Base-by-base conservation (phyloP, 2,329 filamentous ascomycete species). In the Colletotrichum theobromicola region DNA sequence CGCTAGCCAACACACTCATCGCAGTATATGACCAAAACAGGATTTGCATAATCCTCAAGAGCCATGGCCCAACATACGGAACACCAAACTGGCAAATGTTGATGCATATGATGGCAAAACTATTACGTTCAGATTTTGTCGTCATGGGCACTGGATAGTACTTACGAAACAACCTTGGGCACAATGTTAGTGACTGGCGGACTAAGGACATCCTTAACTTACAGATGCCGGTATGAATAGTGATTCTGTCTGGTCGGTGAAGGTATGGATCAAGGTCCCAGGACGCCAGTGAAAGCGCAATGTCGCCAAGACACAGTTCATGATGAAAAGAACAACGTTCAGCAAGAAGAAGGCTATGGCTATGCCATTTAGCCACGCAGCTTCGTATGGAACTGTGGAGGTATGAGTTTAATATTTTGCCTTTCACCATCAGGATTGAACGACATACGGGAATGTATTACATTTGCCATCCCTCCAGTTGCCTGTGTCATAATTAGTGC, bases 71-170 rank as follows among this genome's bases (percentile, higher is more conserved):
- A 6, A 88, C 87, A 67, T 88, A 83, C n/a, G 88, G 86, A 7
- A 92, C 86, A 1, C 94, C 94, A 80, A 95, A 97, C 80, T 97
- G 92, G 55, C 92, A 93, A 34, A 94, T 90, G 77, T 95, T 96
- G 79, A 95, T 94, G 77, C 95, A 86, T 34, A 96, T 91, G 53
- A 95, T 95, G 26, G 93, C 94, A 75, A 94, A 89, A 18, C 93
- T 95, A 72, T 12, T 88, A 82, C 1, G 88, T 13, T 65, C 16
- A 65, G 32, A 50, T 16, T 16, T 42, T 15, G 34, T 28, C 60
- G 21, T 62, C 2, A 24, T 42, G 13, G 24, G 24, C 24, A 13
- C n/a, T 18, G 24, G 60, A 12, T 15, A 26, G 35, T n/a, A 76
- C 85, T 82, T 79, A 87, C 85, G 85, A 87, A 67, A 87, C 84